Evolutionary conservation across 306 rosid species (phyloP).

Genomic region (Medicago arabica): DNA sequence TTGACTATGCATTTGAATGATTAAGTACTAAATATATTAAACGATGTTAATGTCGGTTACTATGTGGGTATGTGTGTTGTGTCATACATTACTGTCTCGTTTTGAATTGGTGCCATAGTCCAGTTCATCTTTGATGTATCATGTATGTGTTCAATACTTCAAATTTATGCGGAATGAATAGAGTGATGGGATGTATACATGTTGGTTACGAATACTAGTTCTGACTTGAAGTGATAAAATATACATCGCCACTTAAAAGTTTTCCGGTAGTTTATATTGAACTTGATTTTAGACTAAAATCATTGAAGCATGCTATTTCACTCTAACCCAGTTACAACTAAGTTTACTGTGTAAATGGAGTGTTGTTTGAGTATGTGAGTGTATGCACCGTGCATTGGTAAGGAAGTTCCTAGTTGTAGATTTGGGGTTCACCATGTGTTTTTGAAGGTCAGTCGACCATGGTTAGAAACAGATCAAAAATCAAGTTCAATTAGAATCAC

Average conservation of each 20-base stretch:
- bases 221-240: background rate
- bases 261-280: background rate
- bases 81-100: too few species aligned
- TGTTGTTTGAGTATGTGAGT: background rate
- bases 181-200: background rate
- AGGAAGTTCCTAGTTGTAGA: background rate
- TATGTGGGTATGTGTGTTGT: too few species aligned
- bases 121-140: too few species aligned
- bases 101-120: too few species aligned
- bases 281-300: background rate
- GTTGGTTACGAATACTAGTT: background rate
- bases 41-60: too few species aligned
- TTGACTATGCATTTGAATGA: too few species aligned
- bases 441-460: background rate
- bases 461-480: background rate
- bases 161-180: background rate
- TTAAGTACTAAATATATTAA: too few species aligned
- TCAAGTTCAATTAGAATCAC: background rate
- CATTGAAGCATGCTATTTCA: background rate
- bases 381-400: background rate
- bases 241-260: too few species aligned
- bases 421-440: background rate
- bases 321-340: background rate
- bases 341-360: background rate
- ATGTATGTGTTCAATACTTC: background rate